Evolutionary conservation across 2,329 filamentous ascomycete genomes (phyloP), one percentile per base, ranked within the genome.

Genomic region (Berkeleyomyces rouxiae): DNA sequence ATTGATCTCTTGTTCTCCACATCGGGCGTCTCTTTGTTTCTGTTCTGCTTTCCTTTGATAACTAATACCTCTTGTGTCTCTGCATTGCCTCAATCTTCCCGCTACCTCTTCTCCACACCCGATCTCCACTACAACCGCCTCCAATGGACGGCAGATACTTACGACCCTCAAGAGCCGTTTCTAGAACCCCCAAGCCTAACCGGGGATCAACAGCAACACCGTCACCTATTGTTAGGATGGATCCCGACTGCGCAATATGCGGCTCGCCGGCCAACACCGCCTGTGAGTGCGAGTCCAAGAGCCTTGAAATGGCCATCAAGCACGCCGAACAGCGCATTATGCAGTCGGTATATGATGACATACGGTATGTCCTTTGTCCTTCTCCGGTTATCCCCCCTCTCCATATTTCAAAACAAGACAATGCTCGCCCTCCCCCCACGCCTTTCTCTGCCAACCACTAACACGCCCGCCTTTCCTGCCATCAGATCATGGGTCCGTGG

Each of bases 231-330:
- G 77, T 80, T 71, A 83, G 78, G 72, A 85, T 86, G 82, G 83
- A 86, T 69, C 83, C 83, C 51, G 82, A 86, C 73, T 87, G 84
- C 72, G 83, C 83, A 61, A 83, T 87, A 70, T 86, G 84, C 71
- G 77, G 77, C 69, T 77, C 78, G 66, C 82, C 83, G 65, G 82
- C 83, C 55, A 76, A 75, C 49, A 70, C 78, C 67, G 76, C 75
- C 65, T 87, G 84, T 71, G 82, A 84, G 67, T 87, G 84, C 70
- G 84, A 87, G 74, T 81, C 81, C 60, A 83, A 82, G 68, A 80
- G 82, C 37, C 76, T 86, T 39, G 82, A 86, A 67, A 72, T 79
- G 63, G 83, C 83, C 65, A 76, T 86, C 51, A 76, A 77, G 65
- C 82, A 86, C 70, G 83, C 83, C 63, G 84, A 87, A 71, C 73